A percentile compares a stretch with the other conserved stretches of the same genome.
Conservation (phyloP, 768 basidiomycete species). For the Mycena polygramma region DNA sequence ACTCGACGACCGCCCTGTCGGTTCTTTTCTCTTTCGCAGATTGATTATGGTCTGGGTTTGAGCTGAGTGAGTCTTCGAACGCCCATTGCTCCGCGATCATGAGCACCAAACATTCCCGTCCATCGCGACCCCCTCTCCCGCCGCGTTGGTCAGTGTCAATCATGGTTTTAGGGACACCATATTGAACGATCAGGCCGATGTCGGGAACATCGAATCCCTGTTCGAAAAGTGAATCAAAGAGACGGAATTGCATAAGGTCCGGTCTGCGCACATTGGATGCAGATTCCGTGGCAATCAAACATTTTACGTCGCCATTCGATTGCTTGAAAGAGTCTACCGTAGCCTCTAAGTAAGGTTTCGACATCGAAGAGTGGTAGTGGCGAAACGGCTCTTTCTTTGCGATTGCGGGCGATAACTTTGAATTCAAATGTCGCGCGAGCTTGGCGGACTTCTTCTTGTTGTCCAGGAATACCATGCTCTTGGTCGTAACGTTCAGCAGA, state of each 20-base stretch:
- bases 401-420: neutral
- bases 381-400: neutral
- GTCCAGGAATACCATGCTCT: conserved; percentile 7
- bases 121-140: conserved; percentile 20
- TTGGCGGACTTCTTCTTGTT: conserved; percentile 3
- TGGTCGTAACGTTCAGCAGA: neutral
- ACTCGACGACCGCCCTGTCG: neutral
- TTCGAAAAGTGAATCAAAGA: neutral
- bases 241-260: too few relatives aligned
- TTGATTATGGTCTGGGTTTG: neutral
- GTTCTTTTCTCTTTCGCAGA: conserved; percentile 3
- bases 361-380: conserved; percentile 13
- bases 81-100: conserved; percentile 22
- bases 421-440: neutral
- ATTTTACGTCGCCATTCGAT: neutral
- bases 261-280: conserved; percentile 25
- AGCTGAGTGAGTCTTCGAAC: neutral
- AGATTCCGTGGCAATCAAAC: neutral
- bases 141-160: conserved; percentile 9
- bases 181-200: neutral
- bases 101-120: conserved; percentile 8
- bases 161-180: neutral
- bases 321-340: neutral
- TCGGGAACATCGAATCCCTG: conserved; percentile 17
- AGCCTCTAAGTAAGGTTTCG: conserved; percentile 8